Evolutionary conservation across 805 yeast genomes (phyloP), one percentile per base, ranked within the genome.

Genomic region (Yarrowia sp.): DNA sequence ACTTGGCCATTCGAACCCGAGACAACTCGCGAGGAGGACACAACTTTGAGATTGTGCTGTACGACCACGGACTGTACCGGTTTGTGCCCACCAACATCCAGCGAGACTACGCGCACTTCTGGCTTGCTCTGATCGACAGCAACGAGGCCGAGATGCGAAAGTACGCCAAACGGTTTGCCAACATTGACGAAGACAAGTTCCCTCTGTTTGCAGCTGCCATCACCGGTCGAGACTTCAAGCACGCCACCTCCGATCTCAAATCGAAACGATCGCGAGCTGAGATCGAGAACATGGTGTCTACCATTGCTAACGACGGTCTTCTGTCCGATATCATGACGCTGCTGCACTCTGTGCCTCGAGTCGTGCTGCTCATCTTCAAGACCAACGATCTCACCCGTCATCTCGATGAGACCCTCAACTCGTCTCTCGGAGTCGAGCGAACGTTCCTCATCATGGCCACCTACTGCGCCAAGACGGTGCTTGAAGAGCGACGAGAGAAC

Each of bases 31-130:
- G 73, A 11, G 80, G 82, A 36, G 79, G 80, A 4, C 92, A 89
- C 75, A 93, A 94, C 76, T 95, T 95, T 77, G 99, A 95, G 77
- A 91, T 95, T 65, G 82, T 95, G 8, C 82, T 95, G 19, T 96
- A 92, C 76, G 99, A 95, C 79, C 99, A 95, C 77, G 99, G 99
- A 0, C 82, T 95, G 19, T 95, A 95, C 77, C 83, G 99, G 70
- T 86, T 89, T 70, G 92, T 96, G 12, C 89, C 97, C 0, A 81
- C 88, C 1, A 83, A 86, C 68, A 86, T 89, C 85, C 86, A 97
- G 71, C 81, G 92, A 19, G 89, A 89, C 70, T 95, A 95, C 77
- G 90, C 98, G 0, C 89, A 87, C 71, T 91, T 95, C 76, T 95
- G 99, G 99, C 80, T 95, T 19, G 91, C 97, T 0, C 79, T 95